These are phyloP conservation scores for Talaromyces sp. DNA, from an alignment of 2,329 filamentous ascomycete species.

Conservation along the genomic window DNA sequence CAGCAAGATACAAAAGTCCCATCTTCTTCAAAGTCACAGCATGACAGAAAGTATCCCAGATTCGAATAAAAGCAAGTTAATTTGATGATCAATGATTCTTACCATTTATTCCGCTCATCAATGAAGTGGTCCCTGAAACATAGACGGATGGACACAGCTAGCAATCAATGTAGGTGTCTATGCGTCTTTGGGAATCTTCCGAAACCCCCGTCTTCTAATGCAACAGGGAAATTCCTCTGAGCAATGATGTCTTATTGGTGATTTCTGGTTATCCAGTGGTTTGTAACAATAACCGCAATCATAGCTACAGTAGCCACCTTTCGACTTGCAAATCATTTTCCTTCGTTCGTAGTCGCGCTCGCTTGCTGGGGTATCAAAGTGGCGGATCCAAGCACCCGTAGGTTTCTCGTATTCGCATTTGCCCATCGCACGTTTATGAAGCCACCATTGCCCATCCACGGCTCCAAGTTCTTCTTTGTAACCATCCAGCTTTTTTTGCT, in stretches of 20 bases:
- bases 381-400: not conserved
- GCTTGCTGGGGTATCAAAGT: not conserved
- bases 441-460: constrained; percentile 2
- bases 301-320: not conserved
- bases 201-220: not conserved
- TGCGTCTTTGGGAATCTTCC: not conserved
- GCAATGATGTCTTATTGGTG: not conserved
- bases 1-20: not conserved
- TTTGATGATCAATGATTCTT: not conserved
- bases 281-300: not conserved
- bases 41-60: not conserved
- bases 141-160: not conserved
- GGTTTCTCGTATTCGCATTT: not conserved
- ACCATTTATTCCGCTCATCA: not conserved
- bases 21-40: not conserved
- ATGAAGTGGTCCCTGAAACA: not conserved
- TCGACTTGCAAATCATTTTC: not conserved
- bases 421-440: not conserved
- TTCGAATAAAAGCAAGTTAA: not conserved
- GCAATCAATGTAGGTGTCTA: not conserved
- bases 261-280: not conserved
- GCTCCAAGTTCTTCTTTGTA: not conserved
- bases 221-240: not conserved
- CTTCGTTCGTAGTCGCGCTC: not conserved
- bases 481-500: not conserved